phyloP scores from a whole-genome alignment of 345 rosid species.

The Moricandia moricandioides region DNA sequence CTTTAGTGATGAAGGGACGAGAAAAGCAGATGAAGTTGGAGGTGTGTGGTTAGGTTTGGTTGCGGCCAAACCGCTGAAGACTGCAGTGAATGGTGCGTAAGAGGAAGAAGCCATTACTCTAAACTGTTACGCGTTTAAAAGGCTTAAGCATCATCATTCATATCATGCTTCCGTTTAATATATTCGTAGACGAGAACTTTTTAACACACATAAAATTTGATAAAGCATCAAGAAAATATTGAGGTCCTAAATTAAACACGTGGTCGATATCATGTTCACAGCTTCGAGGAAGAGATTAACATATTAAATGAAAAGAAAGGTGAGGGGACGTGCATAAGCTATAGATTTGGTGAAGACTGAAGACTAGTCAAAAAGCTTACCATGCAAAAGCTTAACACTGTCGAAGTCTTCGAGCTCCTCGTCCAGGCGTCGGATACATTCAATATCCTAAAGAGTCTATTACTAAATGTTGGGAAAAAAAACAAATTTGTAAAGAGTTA shows the following conservation, averaged over 20 bases:
- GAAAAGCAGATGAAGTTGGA: conserved; percentile 33
- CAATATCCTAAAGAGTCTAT: no score
- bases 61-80: conserved; percentile 27
- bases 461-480: no score
- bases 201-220: not conserved
- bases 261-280: conserved; percentile 11
- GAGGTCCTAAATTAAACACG: conserved; percentile 11
- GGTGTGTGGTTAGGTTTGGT: conserved; percentile 24
- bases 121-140: not conserved
- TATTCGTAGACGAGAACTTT: not conserved
- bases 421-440: no score
- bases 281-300: not conserved
- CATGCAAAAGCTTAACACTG: no score
- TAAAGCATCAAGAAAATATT: not conserved
- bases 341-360: not conserved
- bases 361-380: not conserved
- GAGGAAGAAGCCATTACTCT: conserved; percentile 41
- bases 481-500: no score
- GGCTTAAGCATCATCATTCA: not conserved
- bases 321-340: conserved; percentile 9
- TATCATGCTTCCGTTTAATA: not conserved
- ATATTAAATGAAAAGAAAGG: not conserved
- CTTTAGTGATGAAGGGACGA: conserved; percentile 29
- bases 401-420: no score
- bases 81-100: conserved; percentile 30